Evolutionary conservation across 2,329 filamentous ascomycete species (phyloP).

Genomic region (Xylogone sp.): DNA sequence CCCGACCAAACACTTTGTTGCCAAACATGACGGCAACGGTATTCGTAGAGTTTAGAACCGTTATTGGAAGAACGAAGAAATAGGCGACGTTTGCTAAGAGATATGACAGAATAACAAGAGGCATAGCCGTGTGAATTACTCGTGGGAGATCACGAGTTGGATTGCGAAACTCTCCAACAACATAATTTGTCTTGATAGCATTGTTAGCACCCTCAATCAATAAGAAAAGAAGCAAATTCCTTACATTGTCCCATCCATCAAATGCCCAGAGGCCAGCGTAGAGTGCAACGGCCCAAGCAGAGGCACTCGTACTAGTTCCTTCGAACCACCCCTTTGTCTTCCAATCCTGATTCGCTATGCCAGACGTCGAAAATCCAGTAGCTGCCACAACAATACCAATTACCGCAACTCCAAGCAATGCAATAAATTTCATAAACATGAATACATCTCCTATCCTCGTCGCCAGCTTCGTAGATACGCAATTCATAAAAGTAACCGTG

Average conservation of each 20-base stretch:
- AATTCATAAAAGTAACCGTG: constrained; percentile 80
- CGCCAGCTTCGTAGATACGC: constrained; percentile 82
- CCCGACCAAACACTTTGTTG: constrained; percentile 78
- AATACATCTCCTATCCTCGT: constrained; percentile 86
- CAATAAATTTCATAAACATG: constrained; percentile 96
- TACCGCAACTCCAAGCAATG: constrained; percentile 79
- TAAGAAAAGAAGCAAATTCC: constrained; percentile 29
- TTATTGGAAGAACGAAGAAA: constrained; percentile 84
- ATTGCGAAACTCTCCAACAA: constrained; percentile 94
- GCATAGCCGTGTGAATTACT: constrained; percentile 95
- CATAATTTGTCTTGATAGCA: constrained; percentile 77
- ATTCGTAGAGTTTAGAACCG: constrained; percentile 79
- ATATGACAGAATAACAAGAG: constrained; percentile 86
- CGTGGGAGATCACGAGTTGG: constrained; percentile 84
- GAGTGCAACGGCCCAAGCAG: constrained; percentile 86
- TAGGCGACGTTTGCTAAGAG: constrained; percentile 89
- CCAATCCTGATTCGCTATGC: constrained; percentile 78
- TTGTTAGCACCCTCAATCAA: constrained; percentile 22
- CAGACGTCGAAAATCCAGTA: constrained; percentile 77
- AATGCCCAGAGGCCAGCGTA: constrained; percentile 98
- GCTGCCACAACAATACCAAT: constrained; percentile 84
- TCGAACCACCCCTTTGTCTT: constrained; percentile 87
- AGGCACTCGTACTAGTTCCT: constrained; percentile 73
- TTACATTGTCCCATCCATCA: constrained; percentile 97
- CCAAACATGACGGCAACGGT: constrained; percentile 97